Conservation (phyloP, 2,329 filamentous ascomycete genomes). For the Sporothrix sp. region DNA sequence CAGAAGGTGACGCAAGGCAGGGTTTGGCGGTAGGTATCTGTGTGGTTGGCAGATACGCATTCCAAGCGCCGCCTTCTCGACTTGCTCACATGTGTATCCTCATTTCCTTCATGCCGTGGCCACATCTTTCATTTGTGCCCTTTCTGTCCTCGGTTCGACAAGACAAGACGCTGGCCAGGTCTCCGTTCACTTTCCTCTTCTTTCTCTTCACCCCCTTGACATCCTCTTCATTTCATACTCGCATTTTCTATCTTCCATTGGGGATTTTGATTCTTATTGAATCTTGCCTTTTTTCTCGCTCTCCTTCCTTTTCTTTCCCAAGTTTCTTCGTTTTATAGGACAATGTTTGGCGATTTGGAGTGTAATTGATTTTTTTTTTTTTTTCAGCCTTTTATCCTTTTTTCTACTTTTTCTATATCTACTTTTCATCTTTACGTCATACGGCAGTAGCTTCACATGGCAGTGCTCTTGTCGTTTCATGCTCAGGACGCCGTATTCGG, state of each 20-base stretch:
- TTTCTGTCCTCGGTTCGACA: too few species aligned
- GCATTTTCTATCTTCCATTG: slow-evolving; percentile 10
- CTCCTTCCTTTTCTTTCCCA: slow-evolving; percentile 13
- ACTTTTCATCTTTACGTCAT: not conserved
- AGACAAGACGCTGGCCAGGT: too few species aligned
- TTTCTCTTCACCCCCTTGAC: not conserved
- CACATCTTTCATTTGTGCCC: too few species aligned
- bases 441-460: not conserved
- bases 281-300: slow-evolving; percentile 17
- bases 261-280: slow-evolving; percentile 8
- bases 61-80: too few species aligned
- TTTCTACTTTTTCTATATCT: not conserved
- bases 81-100: too few species aligned
- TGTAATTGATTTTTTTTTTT: slow-evolving; percentile 30
- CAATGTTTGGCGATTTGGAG: slow-evolving; percentile 40
- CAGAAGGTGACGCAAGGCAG: too few species aligned
- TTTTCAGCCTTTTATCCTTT: not conserved
- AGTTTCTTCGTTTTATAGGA: slow-evolving; percentile 34
- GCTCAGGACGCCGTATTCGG: not conserved
- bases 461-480: not conserved
- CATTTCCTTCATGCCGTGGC: too few species aligned
- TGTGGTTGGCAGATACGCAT: too few species aligned
- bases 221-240: slow-evolving; percentile 12
- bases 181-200: not conserved
- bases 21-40: too few species aligned